Evolutionary conservation across 2,329 filamentous ascomycete species (phyloP), one percentile per base, ranked within the genome.

Genomic region (Cladosporium halotolerans): DNA sequence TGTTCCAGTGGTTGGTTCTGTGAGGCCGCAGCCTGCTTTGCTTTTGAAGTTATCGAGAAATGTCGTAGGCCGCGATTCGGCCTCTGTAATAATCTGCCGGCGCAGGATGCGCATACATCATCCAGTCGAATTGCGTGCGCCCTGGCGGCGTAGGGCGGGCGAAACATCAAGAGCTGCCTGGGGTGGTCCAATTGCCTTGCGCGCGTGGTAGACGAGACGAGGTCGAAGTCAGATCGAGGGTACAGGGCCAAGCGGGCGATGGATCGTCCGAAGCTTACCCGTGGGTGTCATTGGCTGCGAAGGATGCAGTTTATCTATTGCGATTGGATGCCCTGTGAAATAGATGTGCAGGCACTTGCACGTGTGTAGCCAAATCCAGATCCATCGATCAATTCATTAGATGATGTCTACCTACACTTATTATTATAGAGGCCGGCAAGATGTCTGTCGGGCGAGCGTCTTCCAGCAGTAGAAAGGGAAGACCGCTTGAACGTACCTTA

Each of bases 31-130:
- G 28, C 18, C 43, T 34, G 43, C 44, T 47, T 53, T 16, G 39
- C 9, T 9, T 36, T 46, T 7, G 44, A 41, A 4, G 43, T 53
- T 28, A 14, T 38, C 10, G 51, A 42, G 28, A 53, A 53, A 31
- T 13, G 34, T 46, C 51, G 43, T 19, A 36, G 14, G 16, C 36
- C 41, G 36, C 28, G 10, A 11, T 4, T 36, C 3, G 51, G 43
- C 31, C 28, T 46, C 18, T 42, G 51, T 44, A 47, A 36, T 16
- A 53, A 19, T 34, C 51, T 28, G 14, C 43, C 36, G 28, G 51
- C 51, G 23, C 51, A 53, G 11, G 43, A 38, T 14, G 45, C 42
- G 36, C 51, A 53, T 14, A 53, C 51, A 53, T 53, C 50, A 7
- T 53, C 50, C 10, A 53, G 50, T 18, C 42, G 34, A 16, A 53